Base-by-base conservation (phyloP, 2,329 filamentous ascomycete species). In the Colletotrichum sp. region DNA sequence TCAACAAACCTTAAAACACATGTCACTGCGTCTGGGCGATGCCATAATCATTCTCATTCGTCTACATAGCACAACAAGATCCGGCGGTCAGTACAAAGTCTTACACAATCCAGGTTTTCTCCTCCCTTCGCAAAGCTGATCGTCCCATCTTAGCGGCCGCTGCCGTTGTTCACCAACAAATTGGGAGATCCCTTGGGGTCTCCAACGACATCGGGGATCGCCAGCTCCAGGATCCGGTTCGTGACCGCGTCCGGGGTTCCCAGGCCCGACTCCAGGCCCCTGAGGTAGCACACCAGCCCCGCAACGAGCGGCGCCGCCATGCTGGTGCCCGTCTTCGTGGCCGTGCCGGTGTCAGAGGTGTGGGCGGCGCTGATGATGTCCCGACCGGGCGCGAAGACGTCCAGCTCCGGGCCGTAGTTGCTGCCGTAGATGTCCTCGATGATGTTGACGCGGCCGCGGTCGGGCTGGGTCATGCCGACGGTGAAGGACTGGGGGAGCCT, bases 291-390 rank as follows among this genome's bases (percentile, higher is more conserved):
- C 52, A 75, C 90, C 30, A 93, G 80, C 12, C 92, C 92, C 22
- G 90, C 86, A 68, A 93, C 86, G 79, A 93, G 91, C 1, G 92
- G 92, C 7, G 87, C 85, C 4, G 92, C 90, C 91, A 93, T 93
- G 32, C 88, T 91, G 6, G 92, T 93, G 36, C 92, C 92, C 9
- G 86, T 89, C 79, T 91, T 86, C n/a, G 81, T 86, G 48, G 84
- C 83, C 24, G 81, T 88, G 24, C 89, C 85, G 8, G 79, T 84
- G 34, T 75, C 84, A 68, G 81, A 79, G 15, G 85, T 84, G 68
- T 85, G 86, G 85, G 85, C 90, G 3, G 90, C 82, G 60, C 86
- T 89, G 13, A 87, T 79, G 60, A 91, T 82, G 63, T 79, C 63
- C 48, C 60, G 75, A 57, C 74, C 74, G 16, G 71, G 74, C 34